Evolutionary conservation across 1,139 yeast species (phyloP).

Genomic region (Taphrina flavorubra): DNA sequence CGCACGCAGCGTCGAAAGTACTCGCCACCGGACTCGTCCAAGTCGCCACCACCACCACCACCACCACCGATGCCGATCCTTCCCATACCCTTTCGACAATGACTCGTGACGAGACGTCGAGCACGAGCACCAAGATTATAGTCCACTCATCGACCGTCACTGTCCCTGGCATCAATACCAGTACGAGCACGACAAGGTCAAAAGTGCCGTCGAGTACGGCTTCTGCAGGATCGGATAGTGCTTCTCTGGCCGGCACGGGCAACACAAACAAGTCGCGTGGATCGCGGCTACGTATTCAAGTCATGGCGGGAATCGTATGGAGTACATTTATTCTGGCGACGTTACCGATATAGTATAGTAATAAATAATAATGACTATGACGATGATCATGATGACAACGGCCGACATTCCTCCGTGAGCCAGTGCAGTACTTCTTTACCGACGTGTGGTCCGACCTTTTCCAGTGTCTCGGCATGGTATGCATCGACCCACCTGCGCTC

Average conservation of each 20-base stretch:
- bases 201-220: no score
- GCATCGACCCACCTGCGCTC: slow-evolving; percentile 73
- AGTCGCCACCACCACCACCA: slow-evolving; percentile 1
- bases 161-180: no score
- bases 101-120: no score
- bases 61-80: not conserved
- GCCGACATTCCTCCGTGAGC: slow-evolving; percentile 35
- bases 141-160: no score
- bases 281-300: not conserved
- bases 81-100: not conserved
- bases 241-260: no score
- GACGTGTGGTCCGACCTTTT: slow-evolving; percentile 56
- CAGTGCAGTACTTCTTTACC: slow-evolving; percentile 16
- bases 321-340: not conserved
- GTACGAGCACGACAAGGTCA: no score
- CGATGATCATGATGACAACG: slow-evolving; percentile 9
- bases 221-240: no score
- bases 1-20: slow-evolving; percentile 1
- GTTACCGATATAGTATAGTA: no score
- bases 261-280: not conserved
- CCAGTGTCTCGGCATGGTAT: slow-evolving; percentile 70
- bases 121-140: no score
- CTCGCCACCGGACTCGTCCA: slow-evolving; percentile 3
- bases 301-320: not conserved
- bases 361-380: not conserved